These are phyloP conservation scores for Anthracocystis walkeri DNA, from an alignment of 1,284 basidiomycete genomes.

Conservation along the genomic window DNA sequence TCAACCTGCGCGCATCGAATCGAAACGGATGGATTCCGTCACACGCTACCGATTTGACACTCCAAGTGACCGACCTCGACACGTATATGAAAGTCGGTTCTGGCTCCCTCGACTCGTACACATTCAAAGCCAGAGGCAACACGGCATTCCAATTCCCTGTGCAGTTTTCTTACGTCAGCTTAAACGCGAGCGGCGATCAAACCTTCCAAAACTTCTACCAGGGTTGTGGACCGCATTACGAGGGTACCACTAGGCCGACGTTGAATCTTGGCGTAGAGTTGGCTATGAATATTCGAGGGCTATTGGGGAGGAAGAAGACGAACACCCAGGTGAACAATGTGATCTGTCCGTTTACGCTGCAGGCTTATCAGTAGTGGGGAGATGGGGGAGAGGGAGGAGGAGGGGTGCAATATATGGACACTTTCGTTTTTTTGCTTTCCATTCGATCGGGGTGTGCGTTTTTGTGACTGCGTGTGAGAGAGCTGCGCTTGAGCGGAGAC, in stretches of 20 bases:
- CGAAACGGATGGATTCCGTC: slow-evolving; percentile 46
- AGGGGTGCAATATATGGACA: slow-evolving; percentile 13
- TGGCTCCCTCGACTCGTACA: slow-evolving; percentile 27
- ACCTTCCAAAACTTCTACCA: slow-evolving; percentile 54
- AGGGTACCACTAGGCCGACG: slow-evolving; percentile 29
- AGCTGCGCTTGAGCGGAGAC: no score
- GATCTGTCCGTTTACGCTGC: slow-evolving; percentile 51
- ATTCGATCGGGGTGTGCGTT: background rate
- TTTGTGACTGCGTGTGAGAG: background rate
- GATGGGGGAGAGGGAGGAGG: background rate
- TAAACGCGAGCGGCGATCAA: slow-evolving; percentile 57
- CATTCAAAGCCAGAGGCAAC: slow-evolving; percentile 33
- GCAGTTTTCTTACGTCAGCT: slow-evolving; percentile 45
- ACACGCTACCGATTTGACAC: slow-evolving; percentile 30
- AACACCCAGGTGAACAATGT: slow-evolving; percentile 44
- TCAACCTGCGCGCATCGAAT: slow-evolving; percentile 60
- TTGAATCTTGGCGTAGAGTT: slow-evolving; percentile 51
- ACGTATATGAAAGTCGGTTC: slow-evolving; percentile 47
- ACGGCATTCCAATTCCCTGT: slow-evolving; percentile 57
- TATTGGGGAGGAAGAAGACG: slow-evolving; percentile 53
- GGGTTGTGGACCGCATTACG: slow-evolving; percentile 50
- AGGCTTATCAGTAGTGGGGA: slow-evolving; percentile 28
- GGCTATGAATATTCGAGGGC: slow-evolving; percentile 49
- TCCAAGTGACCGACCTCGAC: slow-evolving; percentile 50
- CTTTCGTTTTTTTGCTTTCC: background rate